These are phyloP conservation scores for Didymella segeticola DNA, from an alignment of 2,329 filamentous ascomycete species.

Conservation along the genomic window DNA sequence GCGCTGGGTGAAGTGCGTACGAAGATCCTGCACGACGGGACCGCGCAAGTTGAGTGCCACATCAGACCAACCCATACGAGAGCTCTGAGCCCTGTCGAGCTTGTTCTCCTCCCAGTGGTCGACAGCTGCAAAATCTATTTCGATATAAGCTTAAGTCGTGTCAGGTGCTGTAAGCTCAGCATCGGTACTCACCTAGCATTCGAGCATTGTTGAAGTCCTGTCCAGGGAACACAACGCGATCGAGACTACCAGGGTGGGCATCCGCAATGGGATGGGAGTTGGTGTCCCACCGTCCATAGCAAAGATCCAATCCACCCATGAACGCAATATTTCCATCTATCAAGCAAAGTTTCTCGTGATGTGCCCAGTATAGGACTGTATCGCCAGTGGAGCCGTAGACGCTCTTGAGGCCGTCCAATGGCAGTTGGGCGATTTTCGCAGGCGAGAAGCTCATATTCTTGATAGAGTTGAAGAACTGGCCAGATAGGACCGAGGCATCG, in stretches of 20 bases:
- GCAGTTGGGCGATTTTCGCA: constrained; percentile 67
- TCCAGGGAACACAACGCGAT: constrained; percentile 80
- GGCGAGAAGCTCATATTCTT: constrained; percentile 63
- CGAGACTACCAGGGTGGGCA: constrained; percentile 78
- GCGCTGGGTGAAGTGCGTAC: constrained; percentile 79
- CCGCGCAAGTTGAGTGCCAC: constrained; percentile 79
- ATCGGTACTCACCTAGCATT: constrained; percentile 70
- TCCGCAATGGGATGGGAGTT: constrained; percentile 86
- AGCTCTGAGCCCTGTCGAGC: constrained; percentile 77
- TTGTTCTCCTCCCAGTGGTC: constrained; percentile 85
- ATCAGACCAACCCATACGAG: constrained; percentile 93
- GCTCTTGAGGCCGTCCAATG: constrained; percentile 74
- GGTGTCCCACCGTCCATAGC: constrained; percentile 85
- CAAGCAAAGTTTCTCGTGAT: constrained; percentile 89
- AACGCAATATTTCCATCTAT: constrained; percentile 82
- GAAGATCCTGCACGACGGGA: constrained; percentile 75
- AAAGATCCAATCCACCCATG: constrained; percentile 91
- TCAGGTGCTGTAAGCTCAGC: no score
- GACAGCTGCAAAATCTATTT: constrained; percentile 73
- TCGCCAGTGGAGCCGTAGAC: constrained; percentile 84
- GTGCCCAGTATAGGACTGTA: constrained; percentile 87
- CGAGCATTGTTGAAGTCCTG: constrained; percentile 93
- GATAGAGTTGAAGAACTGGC: constrained; percentile 62
- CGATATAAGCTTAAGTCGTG: constrained; percentile 17
- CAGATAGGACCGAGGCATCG: constrained; percentile 70